Evolutionary conservation across 1,139 yeast genomes (phyloP).

Genomic region (Martiniozyma asiatica): DNA sequence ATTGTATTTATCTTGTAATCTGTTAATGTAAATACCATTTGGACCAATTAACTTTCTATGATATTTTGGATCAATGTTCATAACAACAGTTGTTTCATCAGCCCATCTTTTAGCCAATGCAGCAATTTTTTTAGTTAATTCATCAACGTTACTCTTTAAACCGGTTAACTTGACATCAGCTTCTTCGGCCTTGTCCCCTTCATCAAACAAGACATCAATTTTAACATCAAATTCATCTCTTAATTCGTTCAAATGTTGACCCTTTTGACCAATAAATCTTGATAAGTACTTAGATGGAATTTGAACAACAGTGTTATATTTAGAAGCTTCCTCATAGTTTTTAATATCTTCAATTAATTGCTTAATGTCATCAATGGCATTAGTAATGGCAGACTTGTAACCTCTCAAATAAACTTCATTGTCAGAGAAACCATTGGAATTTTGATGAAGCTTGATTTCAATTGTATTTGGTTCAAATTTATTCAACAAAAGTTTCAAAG

Average conservation of each 20-base stretch:
- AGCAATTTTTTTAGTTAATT: conserved; percentile 49
- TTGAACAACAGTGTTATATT: conserved; percentile 39
- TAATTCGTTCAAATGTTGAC: conserved; percentile 56
- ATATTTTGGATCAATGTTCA: conserved; percentile 64
- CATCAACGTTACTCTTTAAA: conserved; percentile 66
- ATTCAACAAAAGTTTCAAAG: conserved; percentile 27
- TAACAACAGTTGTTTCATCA: conserved; percentile 58
- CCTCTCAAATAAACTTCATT: conserved; percentile 59
- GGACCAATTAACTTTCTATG: conserved; percentile 82
- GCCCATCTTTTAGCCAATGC: conserved; percentile 66
- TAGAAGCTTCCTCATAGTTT: conserved; percentile 47
- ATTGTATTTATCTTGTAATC: conserved; percentile 80
- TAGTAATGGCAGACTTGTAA: conserved; percentile 40
- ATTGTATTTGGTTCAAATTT: conserved; percentile 25
- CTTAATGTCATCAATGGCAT: conserved; percentile 40
- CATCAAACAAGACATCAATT: conserved; percentile 46
- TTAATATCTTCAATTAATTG: conserved; percentile 51
- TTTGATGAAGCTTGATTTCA: conserved; percentile 29
- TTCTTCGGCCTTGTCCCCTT: conserved; percentile 12
- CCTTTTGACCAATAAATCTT: conserved; percentile 83
- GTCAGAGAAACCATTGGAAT: conserved; percentile 30
- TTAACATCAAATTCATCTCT: conserved; percentile 72
- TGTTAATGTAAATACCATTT: conserved; percentile 67
- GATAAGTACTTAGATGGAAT: conserved; percentile 63
- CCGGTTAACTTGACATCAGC: conserved; percentile 52